These are phyloP conservation scores for Musa balbisiana DNA, from an alignment of 202 grass and related monocot species.

Conservation along the genomic window DNA sequence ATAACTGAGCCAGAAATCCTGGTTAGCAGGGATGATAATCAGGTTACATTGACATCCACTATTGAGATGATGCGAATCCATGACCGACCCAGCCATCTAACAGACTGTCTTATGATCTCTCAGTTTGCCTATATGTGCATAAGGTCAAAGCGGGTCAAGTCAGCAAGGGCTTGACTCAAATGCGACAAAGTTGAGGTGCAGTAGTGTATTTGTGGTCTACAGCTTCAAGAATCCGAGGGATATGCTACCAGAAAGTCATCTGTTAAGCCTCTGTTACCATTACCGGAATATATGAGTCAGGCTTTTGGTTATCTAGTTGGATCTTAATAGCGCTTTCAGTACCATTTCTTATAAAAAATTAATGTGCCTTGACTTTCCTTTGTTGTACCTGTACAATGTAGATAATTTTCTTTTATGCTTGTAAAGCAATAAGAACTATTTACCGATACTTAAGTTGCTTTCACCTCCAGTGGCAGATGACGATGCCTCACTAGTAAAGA, in stretches of 20 bases:
- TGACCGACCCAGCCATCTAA: not conserved
- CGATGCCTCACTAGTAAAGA: slow-evolving; percentile 68
- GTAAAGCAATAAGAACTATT: not conserved
- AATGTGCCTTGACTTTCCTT: not conserved
- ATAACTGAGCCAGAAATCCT: not conserved
- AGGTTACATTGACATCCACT: not conserved
- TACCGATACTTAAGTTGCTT: slow-evolving; percentile 5
- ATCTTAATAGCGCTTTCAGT: not conserved
- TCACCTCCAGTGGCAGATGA: slow-evolving; percentile 57
- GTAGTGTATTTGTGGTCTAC: not conserved
- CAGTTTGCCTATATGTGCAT: not conserved
- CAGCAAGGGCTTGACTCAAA: not conserved
- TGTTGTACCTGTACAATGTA: not conserved
- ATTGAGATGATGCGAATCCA: not conserved
- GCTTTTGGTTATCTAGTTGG: not conserved
- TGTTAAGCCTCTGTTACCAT: not conserved
- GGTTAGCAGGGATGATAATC: not conserved
- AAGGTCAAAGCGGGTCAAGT: not conserved
- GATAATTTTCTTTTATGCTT: slow-evolving; percentile 1
- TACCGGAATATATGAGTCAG: not conserved
- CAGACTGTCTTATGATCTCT: not conserved
- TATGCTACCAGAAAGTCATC: not conserved
- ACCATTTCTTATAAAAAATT: too few relatives aligned
- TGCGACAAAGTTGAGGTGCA: too few relatives aligned
- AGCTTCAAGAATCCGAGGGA: not conserved